phyloP scores from a whole-genome alignment of 345 rosid species.

The Dipteronia dyeriana region DNA sequence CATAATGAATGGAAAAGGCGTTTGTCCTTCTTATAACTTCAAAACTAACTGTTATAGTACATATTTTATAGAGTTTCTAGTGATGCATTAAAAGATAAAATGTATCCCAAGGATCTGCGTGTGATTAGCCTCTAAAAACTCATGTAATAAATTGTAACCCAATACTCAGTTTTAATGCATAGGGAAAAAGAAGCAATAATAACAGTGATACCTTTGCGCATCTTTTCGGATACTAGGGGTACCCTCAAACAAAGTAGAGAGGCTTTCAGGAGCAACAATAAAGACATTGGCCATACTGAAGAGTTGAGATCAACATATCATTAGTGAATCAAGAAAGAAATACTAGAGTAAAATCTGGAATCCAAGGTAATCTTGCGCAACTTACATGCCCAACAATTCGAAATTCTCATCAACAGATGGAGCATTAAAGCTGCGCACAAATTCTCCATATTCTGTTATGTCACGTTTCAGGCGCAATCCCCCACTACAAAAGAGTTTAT shows the following conservation, averaged over 20 bases:
- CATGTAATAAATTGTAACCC: neutral
- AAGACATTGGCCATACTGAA: constrained; percentile 92
- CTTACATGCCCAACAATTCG: constrained; percentile 91
- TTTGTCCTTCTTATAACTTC: neutral
- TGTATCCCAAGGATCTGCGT: neutral
- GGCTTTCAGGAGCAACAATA: constrained; percentile 96
- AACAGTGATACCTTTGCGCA: constrained; percentile 67
- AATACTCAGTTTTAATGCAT: neutral
- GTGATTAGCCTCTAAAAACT: neutral
- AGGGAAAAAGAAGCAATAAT: neutral
- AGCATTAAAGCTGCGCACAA: constrained; percentile 81
- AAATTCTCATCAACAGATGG: constrained; percentile 96
- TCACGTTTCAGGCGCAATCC: constrained; percentile 97
- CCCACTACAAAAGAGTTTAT: constrained; percentile 54
- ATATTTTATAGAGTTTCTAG: neutral
- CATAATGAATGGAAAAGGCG: neutral
- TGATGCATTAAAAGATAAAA: neutral
- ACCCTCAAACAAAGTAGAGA: constrained; percentile 89
- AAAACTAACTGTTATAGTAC: neutral
- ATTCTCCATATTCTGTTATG: constrained; percentile 87
- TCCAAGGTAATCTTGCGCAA: constrained; percentile 9
- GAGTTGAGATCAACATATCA: constrained; percentile 41
- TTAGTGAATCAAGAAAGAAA: constrained; percentile 16
- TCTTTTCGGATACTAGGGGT: constrained; percentile 92
- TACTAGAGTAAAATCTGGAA: neutral